These are phyloP conservation scores for Phytophthora sojae DNA, from an alignment of 352 stramenopile genomes.

Conservation along the genomic window DNA sequence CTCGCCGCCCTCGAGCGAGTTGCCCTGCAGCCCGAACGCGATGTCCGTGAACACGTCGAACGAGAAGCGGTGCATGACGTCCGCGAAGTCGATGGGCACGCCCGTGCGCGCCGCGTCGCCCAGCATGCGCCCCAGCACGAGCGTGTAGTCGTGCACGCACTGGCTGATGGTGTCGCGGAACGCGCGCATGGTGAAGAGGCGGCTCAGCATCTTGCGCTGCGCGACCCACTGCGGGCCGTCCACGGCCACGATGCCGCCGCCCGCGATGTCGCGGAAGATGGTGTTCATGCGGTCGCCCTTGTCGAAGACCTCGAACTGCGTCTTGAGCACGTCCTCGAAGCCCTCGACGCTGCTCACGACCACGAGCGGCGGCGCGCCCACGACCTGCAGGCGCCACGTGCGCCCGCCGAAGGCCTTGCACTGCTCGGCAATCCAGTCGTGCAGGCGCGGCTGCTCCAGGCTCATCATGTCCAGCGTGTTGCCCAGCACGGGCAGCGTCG, in stretches of 20 bases:
- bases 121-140: conserved; percentile 37
- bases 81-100: conserved; percentile 33
- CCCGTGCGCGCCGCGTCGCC: conserved; percentile 20
- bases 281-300: conserved; percentile 57
- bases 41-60: conserved; percentile 70
- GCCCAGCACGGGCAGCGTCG: conserved; percentile 50
- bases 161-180: conserved; percentile 48
- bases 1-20: conserved; percentile 48
- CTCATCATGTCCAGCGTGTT: conserved; percentile 56
- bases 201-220: conserved; percentile 79
- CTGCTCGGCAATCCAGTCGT: conserved; percentile 61
- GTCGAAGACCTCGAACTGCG: conserved; percentile 74
- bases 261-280: conserved; percentile 58
- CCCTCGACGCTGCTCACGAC: conserved; percentile 45
- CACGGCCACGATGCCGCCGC: conserved; percentile 62
- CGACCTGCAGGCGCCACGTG: conserved; percentile 45
- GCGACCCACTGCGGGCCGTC: conserved; percentile 57
- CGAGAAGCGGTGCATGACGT: conserved; percentile 59
- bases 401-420: conserved; percentile 44
- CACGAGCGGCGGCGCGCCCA: conserved; percentile 47
- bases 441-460: conserved; percentile 46
- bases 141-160: conserved; percentile 51
- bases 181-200: conserved; percentile 74
- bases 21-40: conserved; percentile 56
- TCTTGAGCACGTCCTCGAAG: conserved; percentile 59